A percentile compares a stretch with the other conserved stretches of the same genome.
These are phyloP conservation scores for Monosporascus sp. DNA, from an alignment of 2,329 filamentous ascomycete species.

Conservation along the genomic window DNA sequence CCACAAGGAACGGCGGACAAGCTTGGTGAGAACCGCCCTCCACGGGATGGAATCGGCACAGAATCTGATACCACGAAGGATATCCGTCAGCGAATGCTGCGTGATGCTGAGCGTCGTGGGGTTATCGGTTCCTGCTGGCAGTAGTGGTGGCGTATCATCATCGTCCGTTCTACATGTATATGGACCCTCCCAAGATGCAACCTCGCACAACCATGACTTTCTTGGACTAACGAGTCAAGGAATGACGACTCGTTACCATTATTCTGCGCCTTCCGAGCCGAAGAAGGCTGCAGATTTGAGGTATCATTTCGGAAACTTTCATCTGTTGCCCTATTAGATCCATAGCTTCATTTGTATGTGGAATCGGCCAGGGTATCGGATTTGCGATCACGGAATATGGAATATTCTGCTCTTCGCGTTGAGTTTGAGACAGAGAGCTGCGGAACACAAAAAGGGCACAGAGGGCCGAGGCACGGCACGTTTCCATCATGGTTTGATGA, in stretches of 20 bases:
- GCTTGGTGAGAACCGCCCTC: slow-evolving; percentile 41
- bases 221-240: neutral
- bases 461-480: neutral
- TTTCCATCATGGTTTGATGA: neutral
- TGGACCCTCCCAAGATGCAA: neutral
- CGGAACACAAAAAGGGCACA: neutral
- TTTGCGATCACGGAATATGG: slow-evolving; percentile 6
- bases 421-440: neutral
- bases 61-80: slow-evolving; percentile 25
- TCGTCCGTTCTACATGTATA: neutral
- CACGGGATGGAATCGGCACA: slow-evolving; percentile 23
- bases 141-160: slow-evolving; percentile 7
- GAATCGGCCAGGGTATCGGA: slow-evolving; percentile 20
- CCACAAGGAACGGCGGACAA: slow-evolving; percentile 25
- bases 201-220: neutral
- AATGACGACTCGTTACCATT: neutral
- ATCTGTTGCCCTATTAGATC: slow-evolving; percentile 25
- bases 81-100: slow-evolving; percentile 24
- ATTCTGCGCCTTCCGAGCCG: neutral
- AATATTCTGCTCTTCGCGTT: slow-evolving; percentile 6
- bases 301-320: slow-evolving; percentile 15
- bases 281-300: slow-evolving; percentile 8
- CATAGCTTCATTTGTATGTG: slow-evolving; percentile 26
- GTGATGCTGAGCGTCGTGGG: slow-evolving; percentile 25
- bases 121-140: slow-evolving; percentile 25